These are phyloP conservation scores for Backusella morwellensis DNA, from an alignment of 192 early-diverging fungal species.

Conservation along the genomic window DNA sequence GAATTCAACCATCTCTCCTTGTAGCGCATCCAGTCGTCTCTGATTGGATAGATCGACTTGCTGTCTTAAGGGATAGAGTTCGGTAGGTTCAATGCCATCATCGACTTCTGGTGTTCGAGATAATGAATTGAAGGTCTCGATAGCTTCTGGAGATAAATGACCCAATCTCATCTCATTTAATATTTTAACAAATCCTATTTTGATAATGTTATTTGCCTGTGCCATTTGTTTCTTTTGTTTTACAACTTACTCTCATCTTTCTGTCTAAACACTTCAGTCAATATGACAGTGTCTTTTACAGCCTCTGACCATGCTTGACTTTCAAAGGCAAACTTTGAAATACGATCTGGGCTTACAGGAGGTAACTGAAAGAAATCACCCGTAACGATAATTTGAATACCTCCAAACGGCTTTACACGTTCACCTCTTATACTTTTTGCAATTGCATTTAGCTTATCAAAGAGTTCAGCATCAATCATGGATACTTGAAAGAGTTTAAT, in stretches of 20 bases:
- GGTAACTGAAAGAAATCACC: constrained; percentile 86
- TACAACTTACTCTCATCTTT: constrained; percentile 56
- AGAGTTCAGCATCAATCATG: constrained; percentile 71
- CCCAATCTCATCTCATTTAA: constrained; percentile 87
- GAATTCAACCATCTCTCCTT: constrained; percentile 48
- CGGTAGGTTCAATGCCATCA: constrained; percentile 65
- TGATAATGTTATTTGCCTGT: not conserved
- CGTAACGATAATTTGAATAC: constrained; percentile 67
- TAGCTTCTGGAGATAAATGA: constrained; percentile 53
- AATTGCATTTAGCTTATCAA: constrained; percentile 71
- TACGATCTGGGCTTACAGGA: constrained; percentile 54
- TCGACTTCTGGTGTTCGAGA: constrained; percentile 50
- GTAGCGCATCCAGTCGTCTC: constrained; percentile 49
- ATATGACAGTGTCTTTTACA: constrained; percentile 55
- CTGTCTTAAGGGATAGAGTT: constrained; percentile 65
- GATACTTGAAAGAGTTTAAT: constrained; percentile 40
- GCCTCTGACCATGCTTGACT: constrained; percentile 51
- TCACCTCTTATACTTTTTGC: constrained; percentile 51
- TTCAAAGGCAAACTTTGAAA: constrained; percentile 65
- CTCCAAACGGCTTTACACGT: constrained; percentile 61
- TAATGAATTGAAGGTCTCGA: constrained; percentile 46
- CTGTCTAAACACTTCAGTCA: constrained; percentile 84
- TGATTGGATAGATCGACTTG: constrained; percentile 78
- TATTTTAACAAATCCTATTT: constrained; percentile 68
- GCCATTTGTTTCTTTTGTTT: not conserved